Conservation (phyloP, 1,284 basidiomycete species). For the Cryptococcus sp. region DNA sequence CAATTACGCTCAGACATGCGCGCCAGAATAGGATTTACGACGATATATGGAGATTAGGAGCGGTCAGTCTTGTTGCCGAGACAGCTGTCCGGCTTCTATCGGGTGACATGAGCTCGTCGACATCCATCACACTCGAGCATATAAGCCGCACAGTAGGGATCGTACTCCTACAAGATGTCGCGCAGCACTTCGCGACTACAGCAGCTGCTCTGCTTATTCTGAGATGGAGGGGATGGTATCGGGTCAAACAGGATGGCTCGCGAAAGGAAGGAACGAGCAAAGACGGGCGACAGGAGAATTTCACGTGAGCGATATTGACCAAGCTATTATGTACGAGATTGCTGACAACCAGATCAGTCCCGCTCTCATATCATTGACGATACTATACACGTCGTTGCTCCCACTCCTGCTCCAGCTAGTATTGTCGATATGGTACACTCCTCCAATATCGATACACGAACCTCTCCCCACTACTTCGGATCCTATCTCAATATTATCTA, state of each 20-base stretch:
- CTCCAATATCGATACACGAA: slow-evolving; percentile 31
- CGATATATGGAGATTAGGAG: slow-evolving; percentile 16
- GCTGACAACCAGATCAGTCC: slow-evolving; percentile 55
- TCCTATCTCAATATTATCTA: not conserved
- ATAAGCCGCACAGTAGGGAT: not conserved
- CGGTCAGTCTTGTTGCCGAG: slow-evolving; percentile 33
- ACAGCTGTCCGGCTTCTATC: slow-evolving; percentile 19
- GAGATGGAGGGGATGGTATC: slow-evolving; percentile 32
- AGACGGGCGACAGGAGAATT: slow-evolving; percentile 39
- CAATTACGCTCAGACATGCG: not conserved
- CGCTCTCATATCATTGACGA: slow-evolving; percentile 71
- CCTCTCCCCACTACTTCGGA: slow-evolving; percentile 19
- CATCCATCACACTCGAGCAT: not conserved
- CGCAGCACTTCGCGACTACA: slow-evolving; percentile 39
- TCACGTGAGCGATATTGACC: slow-evolving; percentile 26
- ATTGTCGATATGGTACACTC: slow-evolving; percentile 76
- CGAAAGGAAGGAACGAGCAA: not conserved
- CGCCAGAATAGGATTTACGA: slow-evolving; percentile 1
- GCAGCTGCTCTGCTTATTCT: slow-evolving; percentile 28
- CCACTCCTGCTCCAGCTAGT: slow-evolving; percentile 81
- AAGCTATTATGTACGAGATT: not conserved
- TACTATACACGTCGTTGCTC: slow-evolving; percentile 82
- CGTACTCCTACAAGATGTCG: slow-evolving; percentile 28
- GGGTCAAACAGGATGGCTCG: not conserved
- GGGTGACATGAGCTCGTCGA: not conserved